phyloP scores from a whole-genome alignment of 148 eudicot species.

The Rhododendron mucronatum region DNA sequence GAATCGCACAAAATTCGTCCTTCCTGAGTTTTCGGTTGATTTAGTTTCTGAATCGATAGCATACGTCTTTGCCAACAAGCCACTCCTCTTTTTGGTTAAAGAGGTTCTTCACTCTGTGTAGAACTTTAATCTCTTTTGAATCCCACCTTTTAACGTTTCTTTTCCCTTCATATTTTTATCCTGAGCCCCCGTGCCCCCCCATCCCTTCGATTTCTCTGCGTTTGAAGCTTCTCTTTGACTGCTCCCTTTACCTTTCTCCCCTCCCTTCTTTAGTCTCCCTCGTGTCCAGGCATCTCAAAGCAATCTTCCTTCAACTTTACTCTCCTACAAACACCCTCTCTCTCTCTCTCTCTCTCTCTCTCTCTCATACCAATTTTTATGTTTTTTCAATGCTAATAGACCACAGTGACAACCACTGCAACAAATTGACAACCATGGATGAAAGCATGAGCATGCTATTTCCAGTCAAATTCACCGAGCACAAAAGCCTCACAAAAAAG shows the following conservation, averaged over 20 bases:
- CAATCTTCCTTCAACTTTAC: slow-evolving; percentile 11
- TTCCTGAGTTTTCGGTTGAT: neutral
- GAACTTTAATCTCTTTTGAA: neutral
- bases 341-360: neutral
- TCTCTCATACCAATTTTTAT: neutral
- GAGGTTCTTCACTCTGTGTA: neutral
- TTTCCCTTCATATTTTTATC: slow-evolving; percentile 22
- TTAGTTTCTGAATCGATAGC: neutral
- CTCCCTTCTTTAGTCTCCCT: slow-evolving; percentile 4
- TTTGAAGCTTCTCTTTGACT: slow-evolving; percentile 28
- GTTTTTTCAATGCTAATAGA: slow-evolving; percentile 5
- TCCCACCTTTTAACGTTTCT: slow-evolving; percentile 18
- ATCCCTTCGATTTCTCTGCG: slow-evolving; percentile 8
- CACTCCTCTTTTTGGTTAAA: neutral
- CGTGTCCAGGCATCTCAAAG: slow-evolving; percentile 14
- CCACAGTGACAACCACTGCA: neutral
- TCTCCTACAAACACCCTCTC: neutral
- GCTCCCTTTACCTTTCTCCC: neutral
- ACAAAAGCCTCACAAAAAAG: slow-evolving; percentile 28
- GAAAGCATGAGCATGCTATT: slow-evolving; percentile 20
- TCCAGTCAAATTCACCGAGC: slow-evolving; percentile 63
- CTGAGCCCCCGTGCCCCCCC: neutral
- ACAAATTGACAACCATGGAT: slow-evolving; percentile 24
- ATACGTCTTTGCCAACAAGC: neutral
- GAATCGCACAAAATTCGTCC: neutral